phyloP scores from a whole-genome alignment of 1,284 basidiomycete genomes.

The Puccinia coronata region DNA sequence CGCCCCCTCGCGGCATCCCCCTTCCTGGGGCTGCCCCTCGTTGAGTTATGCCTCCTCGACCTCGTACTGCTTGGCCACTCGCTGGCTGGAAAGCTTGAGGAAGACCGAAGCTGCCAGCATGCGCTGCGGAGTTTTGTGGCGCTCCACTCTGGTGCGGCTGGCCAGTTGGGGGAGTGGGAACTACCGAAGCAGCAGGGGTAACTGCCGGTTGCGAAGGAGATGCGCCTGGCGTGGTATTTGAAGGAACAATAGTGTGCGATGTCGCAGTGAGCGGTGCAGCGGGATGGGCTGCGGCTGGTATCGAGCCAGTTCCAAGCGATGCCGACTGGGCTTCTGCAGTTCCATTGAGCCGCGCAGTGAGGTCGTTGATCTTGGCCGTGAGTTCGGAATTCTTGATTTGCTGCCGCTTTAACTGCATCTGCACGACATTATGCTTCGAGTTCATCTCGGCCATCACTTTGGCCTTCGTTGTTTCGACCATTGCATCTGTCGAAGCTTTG shows the following conservation, averaged over 20 bases:
- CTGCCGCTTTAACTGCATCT: conserved; percentile 40
- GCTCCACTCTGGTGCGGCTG: conserved; percentile 8
- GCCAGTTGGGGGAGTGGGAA: background rate
- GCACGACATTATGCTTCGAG: conserved; percentile 27
- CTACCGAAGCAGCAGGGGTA: background rate
- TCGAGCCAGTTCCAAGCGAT: background rate
- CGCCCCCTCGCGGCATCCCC: background rate
- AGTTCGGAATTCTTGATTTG: conserved; percentile 26
- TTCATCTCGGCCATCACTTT: conserved; percentile 35
- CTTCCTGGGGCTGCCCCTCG: background rate
- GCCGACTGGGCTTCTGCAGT: background rate
- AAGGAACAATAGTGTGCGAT: conserved; percentile 3
- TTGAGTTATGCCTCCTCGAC: background rate
- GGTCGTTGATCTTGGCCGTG: conserved; percentile 24
- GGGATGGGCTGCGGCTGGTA: background rate
- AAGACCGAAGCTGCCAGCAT: background rate
- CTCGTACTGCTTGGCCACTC: background rate
- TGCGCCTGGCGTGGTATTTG: background rate
- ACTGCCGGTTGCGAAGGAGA: conserved; percentile 4
- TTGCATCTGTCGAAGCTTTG: conserved; percentile 15
- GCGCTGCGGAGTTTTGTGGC: background rate
- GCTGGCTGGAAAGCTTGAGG: background rate
- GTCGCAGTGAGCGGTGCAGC: conserved; percentile 13
- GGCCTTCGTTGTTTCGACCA: conserved; percentile 18
- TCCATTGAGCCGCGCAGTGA: conserved; percentile 8